Evolutionary conservation across 1,139 yeast species (phyloP), one percentile per base, ranked within the genome.

Genomic region (Taiozyma sp.): DNA sequence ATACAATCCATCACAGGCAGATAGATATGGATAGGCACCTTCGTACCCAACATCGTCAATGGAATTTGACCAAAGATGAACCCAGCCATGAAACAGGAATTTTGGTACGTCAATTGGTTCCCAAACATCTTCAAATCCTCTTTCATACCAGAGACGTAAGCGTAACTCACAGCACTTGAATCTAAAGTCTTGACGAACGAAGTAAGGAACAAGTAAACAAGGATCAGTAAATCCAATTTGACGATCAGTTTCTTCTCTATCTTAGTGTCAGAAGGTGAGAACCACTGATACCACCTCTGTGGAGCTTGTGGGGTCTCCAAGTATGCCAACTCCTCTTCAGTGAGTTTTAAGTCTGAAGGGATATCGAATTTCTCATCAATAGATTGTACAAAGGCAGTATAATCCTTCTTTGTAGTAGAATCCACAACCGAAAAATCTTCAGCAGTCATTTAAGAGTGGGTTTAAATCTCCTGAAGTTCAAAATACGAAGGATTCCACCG

Each of bases 121-220:
- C 87, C 87, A 56, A 74, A 66, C 83, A 85, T 78, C 28, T 73
- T 70, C 43, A 85, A 69, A 50, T 75, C 82, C 58, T 80, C 80
- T 57, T 78, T 71, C 74, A 85, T 72, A 7, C 84, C 83, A 16
- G 85, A 78, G 46, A 84, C 81, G 62, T 85, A 85, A 10, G 90
- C 90, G 62, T 81, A 81, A 51, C 79, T 79, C 48, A 81, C 70
- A 61, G 69, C 70, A 46, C 82, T 73, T 53, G 78, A 78, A 64
- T 86, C 92, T 48, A 86, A 70, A 52, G 82, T 82, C 62, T 85
- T 85, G 48, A 83, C 84, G 87, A 89, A 86, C 65, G 83, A 84
- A 23, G 84, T 80, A 69, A 82, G 69, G 59, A 84, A 72, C 36
- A 86, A 76, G 64, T 81, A 85, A 43, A 81, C 66, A 6, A 86